Base-by-base conservation (phyloP, 805 yeast species). In the Wickerhamomyces rabaulensis region DNA sequence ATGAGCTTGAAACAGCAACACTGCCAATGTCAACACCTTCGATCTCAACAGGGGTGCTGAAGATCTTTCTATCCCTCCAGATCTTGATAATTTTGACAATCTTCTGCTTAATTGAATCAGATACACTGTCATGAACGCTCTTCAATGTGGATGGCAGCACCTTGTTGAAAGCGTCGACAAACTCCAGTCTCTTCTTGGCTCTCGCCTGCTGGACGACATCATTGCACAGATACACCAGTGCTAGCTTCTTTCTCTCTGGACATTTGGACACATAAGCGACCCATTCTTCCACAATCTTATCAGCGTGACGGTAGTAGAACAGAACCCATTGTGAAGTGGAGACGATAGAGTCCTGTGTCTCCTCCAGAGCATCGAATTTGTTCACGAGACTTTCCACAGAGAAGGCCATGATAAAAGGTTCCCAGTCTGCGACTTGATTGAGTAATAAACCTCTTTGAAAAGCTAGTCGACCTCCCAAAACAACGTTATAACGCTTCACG, bases 161-260 rank as follows among this genome's bases (percentile, higher is more conserved):
- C 1, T 62, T 58, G 12, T 78, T 72, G 63, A 86, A 88, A 3
- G 79, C 82, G 9, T 64, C 66, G 3, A 83, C 63, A 52, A 84
- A 82, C 41, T 79, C 87, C 4, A 67, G 66, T 56, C 76, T 79
- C 49, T 76, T 72, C 55, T 80, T 79, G 29, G 83, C 80, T 48
- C 82, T 73, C 3, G 90, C 79, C 60, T 85, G 85, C 63, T 88
- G 96, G 1, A 87, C 84, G 20, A 88, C 82, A 53, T 88, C 96
- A 62, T 88, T 88, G 43, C 85, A 83, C 13, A 88, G 68, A 57
- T 88, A 88, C 21, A 88, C 70, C 46, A 84, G 64, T 2, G 84
- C 73, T 43, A 84, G 70, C 49, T 73, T 75, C 55, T 75, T 71
- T 42, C 65, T 64, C n/a, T 58, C 53, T 16, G 70, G 66, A 6